phyloP scores from a whole-genome alignment of 164 flowering plant species.

The Stephania cephalantha region DNA sequence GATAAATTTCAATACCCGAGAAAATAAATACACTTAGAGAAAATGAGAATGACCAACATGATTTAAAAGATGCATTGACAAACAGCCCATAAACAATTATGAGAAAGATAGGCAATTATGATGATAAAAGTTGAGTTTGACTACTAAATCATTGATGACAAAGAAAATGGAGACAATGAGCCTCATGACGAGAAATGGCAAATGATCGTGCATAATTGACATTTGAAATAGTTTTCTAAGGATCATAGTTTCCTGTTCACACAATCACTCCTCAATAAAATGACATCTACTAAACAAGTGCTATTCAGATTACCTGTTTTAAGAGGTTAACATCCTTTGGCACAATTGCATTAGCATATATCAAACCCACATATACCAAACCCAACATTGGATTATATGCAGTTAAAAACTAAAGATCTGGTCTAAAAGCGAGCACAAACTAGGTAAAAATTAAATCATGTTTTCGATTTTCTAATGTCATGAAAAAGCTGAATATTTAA shows the following conservation, averaged over 20 bases:
- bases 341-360: neutral
- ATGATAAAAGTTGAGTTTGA: neutral
- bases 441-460: too few relatives aligned
- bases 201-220: neutral
- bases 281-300: neutral
- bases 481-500: too few relatives aligned
- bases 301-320: neutral
- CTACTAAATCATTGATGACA: neutral
- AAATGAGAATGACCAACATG: neutral
- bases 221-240: neutral
- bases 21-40: neutral
- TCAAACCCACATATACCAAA: neutral
- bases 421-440: too few relatives aligned
- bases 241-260: neutral
- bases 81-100: neutral
- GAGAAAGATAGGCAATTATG: neutral
- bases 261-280: neutral
- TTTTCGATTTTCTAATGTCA: too few relatives aligned
- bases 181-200: neutral
- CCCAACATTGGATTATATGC: neutral
- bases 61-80: neutral
- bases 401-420: too few relatives aligned
- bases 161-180: neutral
- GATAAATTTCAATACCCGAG: neutral
- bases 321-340: neutral